Conservation (phyloP, 768 basidiomycete genomes). For the Lactarius vividus region DNA sequence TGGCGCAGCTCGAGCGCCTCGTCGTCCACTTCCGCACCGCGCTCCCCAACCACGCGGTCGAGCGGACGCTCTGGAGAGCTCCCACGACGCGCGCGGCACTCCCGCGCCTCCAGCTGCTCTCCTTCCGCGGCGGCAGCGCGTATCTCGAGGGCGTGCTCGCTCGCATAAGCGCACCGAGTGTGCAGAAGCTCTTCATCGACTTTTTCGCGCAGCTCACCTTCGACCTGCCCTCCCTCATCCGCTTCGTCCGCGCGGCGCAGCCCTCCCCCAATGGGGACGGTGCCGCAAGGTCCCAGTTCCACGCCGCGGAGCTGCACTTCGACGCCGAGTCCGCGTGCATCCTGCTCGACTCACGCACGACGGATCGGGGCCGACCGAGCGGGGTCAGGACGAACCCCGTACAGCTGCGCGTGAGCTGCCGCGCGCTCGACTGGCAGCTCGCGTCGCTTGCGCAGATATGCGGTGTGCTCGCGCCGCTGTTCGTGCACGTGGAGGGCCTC, state of each 20-base stretch:
- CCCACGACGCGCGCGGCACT: neutral
- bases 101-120: neutral
- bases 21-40: constrained; percentile 2
- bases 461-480: neutral
- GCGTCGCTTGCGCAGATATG: constrained; percentile 2
- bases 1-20: constrained; percentile 10
- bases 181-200: neutral
- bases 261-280: too few species aligned
- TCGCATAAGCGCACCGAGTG: neutral
- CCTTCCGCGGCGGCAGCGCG: constrained; percentile 7
- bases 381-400: neutral
- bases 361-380: too few species aligned
- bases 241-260: neutral
- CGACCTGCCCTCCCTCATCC: neutral
- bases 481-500: neutral
- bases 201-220: constrained; percentile 15
- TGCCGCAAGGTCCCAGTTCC: neutral
- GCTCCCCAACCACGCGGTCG: neutral
- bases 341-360: neutral
- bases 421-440: neutral
- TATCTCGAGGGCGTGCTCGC: constrained; percentile 2
- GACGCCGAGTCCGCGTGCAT: neutral
- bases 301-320: neutral
- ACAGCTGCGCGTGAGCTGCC: neutral
- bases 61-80: neutral